These are phyloP conservation scores for Dovyalis caffra DNA, from an alignment of 345 rosid genomes.

Conservation along the genomic window DNA sequence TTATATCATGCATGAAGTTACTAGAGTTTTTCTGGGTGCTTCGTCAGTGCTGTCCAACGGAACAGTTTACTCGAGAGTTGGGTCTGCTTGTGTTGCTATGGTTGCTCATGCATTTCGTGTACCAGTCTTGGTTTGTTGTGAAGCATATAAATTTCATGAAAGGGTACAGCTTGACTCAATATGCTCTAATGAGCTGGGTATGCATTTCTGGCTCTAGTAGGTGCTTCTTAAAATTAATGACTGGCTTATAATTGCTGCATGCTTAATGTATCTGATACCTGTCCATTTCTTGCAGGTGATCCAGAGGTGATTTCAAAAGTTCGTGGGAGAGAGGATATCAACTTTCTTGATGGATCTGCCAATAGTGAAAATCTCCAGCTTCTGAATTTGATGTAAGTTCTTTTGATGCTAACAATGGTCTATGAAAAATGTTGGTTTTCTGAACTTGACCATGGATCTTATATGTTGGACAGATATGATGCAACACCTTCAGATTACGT, in stretches of 20 bases:
- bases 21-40: conserved; percentile 89
- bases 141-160: conserved; percentile 93
- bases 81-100: conserved; percentile 96
- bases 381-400: conserved; percentile 68
- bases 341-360: conserved; percentile 52
- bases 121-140: conserved; percentile 93
- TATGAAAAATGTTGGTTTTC: conserved; percentile 10
- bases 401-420: neutral
- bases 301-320: conserved; percentile 82
- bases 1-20: conserved; percentile 92
- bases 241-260: neutral
- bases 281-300: conserved; percentile 56
- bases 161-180: conserved; percentile 96
- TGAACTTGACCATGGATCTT: conserved; percentile 14
- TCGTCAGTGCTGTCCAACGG: conserved; percentile 95
- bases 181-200: conserved; percentile 94
- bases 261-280: conserved; percentile 1
- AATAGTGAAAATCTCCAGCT: conserved; percentile 69
- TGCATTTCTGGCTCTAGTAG: conserved; percentile 18
- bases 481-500: conserved; percentile 89
- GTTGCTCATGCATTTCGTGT: conserved; percentile 81
- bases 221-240: neutral
- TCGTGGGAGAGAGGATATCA: conserved; percentile 61
- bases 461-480: conserved; percentile 59
- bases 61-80: conserved; percentile 89